A percentile compares a stretch with the other conserved stretches of the same genome.
Conservation (phyloP, 106 monocot species). For the Amphibolis antarctica region DNA sequence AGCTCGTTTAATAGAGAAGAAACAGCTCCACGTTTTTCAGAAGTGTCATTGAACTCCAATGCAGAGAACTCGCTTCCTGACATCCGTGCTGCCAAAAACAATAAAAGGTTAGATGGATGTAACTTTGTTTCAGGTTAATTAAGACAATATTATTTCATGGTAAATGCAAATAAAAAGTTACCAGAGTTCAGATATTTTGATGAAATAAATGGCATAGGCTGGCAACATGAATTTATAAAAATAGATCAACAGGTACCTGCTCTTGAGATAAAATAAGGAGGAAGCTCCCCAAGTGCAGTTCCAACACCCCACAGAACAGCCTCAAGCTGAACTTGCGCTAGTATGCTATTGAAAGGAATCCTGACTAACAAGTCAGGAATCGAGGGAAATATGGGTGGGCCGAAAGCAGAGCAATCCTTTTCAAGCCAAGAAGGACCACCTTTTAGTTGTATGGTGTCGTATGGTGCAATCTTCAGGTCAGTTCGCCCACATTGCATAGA, state of each 20-base stretch:
- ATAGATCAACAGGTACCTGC: conserved; percentile 43
- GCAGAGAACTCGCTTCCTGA: conserved; percentile 55
- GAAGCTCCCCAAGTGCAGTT: conserved; percentile 96
- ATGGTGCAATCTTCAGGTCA: conserved; percentile 81
- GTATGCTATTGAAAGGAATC: conserved; percentile 63
- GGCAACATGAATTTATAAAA: neutral
- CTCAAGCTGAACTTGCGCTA: conserved; percentile 77
- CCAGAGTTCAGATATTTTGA: neutral
- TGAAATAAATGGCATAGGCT: neutral
- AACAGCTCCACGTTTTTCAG: conserved; percentile 34
- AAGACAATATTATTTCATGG: too few species aligned
- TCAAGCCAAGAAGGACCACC: conserved; percentile 81
- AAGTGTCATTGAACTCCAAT: conserved; percentile 45
- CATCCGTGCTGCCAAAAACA: conserved; percentile 49
- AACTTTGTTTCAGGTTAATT: neutral
- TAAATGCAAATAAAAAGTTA: neutral
- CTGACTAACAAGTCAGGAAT: conserved; percentile 38
- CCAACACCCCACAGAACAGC: conserved; percentile 94
- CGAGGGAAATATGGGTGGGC: conserved; percentile 50
- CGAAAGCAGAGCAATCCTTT: conserved; percentile 77
- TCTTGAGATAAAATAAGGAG: conserved; percentile 95
- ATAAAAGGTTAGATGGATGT: neutral
- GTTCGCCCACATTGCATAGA: conserved; percentile 68
- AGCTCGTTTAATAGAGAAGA: conserved; percentile 37
- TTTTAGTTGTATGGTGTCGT: conserved; percentile 86